A percentile compares a stretch with the other conserved stretches of the same genome.
Conservation (phyloP, 768 basidiomycete species). For the Naganishia antarctica region DNA sequence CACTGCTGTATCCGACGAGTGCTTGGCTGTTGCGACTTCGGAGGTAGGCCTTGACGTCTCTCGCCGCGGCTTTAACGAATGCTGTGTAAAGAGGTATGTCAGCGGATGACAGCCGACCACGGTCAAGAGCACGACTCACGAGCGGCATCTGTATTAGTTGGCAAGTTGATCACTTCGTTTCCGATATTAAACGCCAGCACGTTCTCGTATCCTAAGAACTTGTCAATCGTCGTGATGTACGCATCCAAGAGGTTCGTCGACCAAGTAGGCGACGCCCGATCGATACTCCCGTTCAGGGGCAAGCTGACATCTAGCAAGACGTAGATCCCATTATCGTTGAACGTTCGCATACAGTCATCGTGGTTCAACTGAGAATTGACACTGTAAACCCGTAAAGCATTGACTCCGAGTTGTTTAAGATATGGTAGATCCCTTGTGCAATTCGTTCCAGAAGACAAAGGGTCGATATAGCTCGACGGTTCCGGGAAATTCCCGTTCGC, state of each 20-base stretch:
- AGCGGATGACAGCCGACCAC: too few species aligned
- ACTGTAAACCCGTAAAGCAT: constrained; percentile 77
- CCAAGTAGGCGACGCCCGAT: constrained; percentile 70
- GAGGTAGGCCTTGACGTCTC: constrained; percentile 81
- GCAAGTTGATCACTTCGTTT: constrained; percentile 68
- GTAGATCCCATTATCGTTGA: constrained; percentile 78
- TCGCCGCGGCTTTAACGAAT: constrained; percentile 84
- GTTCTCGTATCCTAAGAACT: constrained; percentile 80
- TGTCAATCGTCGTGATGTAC: constrained; percentile 71
- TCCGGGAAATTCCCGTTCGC: constrained; percentile 50
- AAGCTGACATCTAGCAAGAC: constrained; percentile 84
- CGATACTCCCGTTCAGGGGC: constrained; percentile 71
- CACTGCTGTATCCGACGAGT: constrained; percentile 79
- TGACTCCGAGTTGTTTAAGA: constrained; percentile 70
- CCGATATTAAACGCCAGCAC: constrained; percentile 84
- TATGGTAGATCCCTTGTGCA: constrained; percentile 76
- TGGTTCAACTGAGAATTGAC: constrained; percentile 79
- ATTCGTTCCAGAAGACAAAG: constrained; percentile 61
- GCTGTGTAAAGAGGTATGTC: constrained; percentile 43
- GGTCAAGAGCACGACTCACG: too few species aligned
- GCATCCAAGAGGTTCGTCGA: constrained; percentile 70
- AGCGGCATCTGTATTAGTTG: constrained; percentile 58
- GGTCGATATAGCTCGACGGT: constrained; percentile 73
- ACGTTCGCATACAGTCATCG: constrained; percentile 73
- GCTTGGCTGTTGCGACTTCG: constrained; percentile 57